phyloP scores from a whole-genome alignment of 2,329 filamentous ascomycete genomes.

The Botrytis aclada region DNA sequence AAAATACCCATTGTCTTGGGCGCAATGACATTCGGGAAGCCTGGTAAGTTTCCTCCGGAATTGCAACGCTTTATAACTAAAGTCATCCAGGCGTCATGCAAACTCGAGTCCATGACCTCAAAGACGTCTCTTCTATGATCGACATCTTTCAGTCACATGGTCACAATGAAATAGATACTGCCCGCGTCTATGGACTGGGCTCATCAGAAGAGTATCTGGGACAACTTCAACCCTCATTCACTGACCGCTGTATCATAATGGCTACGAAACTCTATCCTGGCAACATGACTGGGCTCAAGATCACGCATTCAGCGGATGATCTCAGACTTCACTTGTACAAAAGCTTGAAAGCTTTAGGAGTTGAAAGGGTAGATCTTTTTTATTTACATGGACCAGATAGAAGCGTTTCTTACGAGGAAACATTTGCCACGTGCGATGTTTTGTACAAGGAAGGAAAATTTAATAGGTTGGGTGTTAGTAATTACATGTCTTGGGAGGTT shows the following conservation, averaged over 20 bases:
- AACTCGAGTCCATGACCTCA: constrained; percentile 33
- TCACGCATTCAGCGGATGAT: constrained; percentile 48
- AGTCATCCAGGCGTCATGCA: constrained; percentile 28
- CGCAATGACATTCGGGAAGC: constrained; percentile 30
- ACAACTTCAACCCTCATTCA: constrained; percentile 51
- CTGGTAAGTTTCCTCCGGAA: neutral
- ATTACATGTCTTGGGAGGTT: constrained; percentile 49
- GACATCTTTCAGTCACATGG: constrained; percentile 64
- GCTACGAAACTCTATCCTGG: constrained; percentile 53
- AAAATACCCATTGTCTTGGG: constrained; percentile 26
- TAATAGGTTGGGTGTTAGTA: constrained; percentile 55
- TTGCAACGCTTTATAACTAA: neutral
- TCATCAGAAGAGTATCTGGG: constrained; percentile 62
- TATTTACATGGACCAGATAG: constrained; percentile 36
- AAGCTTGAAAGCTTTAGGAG: constrained; percentile 51
- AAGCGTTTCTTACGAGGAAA: constrained; percentile 33
- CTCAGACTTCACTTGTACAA: constrained; percentile 49
- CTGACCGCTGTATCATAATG: constrained; percentile 58
- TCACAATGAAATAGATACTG: constrained; percentile 68
- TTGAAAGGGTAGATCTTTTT: constrained; percentile 42
- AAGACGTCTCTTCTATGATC: constrained; percentile 58
- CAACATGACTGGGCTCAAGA: neutral
- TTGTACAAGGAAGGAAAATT: constrained; percentile 40
- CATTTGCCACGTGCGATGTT: constrained; percentile 34
- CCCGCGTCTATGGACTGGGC: constrained; percentile 61